Evolutionary conservation across 129 eudicot species (phyloP).

Genomic region (Calendula officinalis): DNA sequence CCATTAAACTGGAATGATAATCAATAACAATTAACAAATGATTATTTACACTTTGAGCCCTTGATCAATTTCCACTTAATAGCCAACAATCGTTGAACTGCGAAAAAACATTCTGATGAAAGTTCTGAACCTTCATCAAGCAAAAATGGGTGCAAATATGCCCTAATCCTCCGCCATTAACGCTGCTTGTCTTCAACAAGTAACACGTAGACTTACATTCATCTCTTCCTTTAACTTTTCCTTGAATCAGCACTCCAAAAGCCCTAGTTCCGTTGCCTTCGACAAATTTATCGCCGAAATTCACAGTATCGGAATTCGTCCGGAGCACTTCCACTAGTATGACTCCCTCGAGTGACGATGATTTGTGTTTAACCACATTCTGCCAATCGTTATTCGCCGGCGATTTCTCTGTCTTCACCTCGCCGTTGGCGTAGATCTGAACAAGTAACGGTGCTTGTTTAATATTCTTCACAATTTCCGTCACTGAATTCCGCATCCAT

Average conservation of each 20-base stretch:
- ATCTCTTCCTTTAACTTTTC: conserved; percentile 43
- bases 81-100: conserved; percentile 62
- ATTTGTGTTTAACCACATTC: conserved; percentile 10
- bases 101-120: conserved; percentile 43
- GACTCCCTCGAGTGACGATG: conserved; percentile 47
- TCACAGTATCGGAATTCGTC: not conserved
- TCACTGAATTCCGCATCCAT: conserved; percentile 41
- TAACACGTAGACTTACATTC: conserved; percentile 53
- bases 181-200: conserved; percentile 65
- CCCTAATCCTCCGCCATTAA: conserved; percentile 49
- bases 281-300: conserved; percentile 5
- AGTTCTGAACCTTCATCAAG: conserved; percentile 53
- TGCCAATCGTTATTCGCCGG: conserved; percentile 39
- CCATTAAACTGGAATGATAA: too few species aligned
- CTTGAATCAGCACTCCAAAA: conserved; percentile 62
- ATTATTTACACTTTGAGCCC: conserved; percentile 7
- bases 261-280: conserved; percentile 44
- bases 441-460: conserved; percentile 46
- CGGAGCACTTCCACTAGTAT: conserved; percentile 60
- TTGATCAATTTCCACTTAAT: conserved; percentile 16
- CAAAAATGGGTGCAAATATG: conserved; percentile 61
- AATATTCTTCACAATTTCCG: conserved; percentile 51
- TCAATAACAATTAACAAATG: not conserved
- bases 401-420: conserved; percentile 40
- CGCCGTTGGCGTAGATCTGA: conserved; percentile 36